These are phyloP conservation scores for Taiozyma onychis DNA, from an alignment of 1,139 yeast genomes.

Conservation along the genomic window DNA sequence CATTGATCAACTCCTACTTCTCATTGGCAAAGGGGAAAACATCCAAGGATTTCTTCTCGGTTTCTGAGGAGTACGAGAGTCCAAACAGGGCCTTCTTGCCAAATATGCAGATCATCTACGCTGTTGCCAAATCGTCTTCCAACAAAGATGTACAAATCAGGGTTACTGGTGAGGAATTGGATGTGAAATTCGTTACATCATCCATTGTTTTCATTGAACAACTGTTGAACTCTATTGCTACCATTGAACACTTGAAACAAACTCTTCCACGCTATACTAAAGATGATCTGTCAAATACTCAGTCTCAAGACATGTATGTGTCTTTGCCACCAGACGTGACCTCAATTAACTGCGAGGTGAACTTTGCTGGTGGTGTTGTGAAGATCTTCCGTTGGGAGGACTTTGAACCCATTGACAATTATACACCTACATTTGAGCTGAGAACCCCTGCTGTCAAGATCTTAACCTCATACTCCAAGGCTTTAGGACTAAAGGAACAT, in stretches of 20 bases:
- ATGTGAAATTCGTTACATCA: conserved; percentile 53
- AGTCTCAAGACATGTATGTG: conserved; percentile 21
- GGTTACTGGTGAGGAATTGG: conserved; percentile 62
- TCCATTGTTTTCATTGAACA: conserved; percentile 45
- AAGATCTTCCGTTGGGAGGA: conserved; percentile 38
- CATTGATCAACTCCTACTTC: conserved; percentile 57
- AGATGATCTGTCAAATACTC: conserved; percentile 18
- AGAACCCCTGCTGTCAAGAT: conserved; percentile 76
- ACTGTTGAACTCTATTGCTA: conserved; percentile 38
- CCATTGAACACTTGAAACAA: conserved; percentile 34
- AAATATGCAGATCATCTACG: conserved; percentile 54
- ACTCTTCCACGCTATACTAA: conserved; percentile 10
- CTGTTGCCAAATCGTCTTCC: conserved; percentile 31
- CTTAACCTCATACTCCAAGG: conserved; percentile 37
- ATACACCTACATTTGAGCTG: conserved; percentile 53
- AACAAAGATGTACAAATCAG: conserved; percentile 36
- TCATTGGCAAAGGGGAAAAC: conserved; percentile 60
- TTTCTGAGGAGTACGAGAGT: conserved; percentile 38
- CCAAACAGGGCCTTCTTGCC: conserved; percentile 65
- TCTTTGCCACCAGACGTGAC: conserved; percentile 28
- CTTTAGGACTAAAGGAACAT: conserved; percentile 31
- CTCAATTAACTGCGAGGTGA: conserved; percentile 46
- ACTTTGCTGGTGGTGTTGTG: conserved; percentile 70
- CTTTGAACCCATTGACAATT: conserved; percentile 31
- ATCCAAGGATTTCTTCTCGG: conserved; percentile 46